Evolutionary conservation across 108 stramenopile species (phyloP), one percentile per base, ranked within the genome.

Genomic region (Nitzschia sp.): DNA sequence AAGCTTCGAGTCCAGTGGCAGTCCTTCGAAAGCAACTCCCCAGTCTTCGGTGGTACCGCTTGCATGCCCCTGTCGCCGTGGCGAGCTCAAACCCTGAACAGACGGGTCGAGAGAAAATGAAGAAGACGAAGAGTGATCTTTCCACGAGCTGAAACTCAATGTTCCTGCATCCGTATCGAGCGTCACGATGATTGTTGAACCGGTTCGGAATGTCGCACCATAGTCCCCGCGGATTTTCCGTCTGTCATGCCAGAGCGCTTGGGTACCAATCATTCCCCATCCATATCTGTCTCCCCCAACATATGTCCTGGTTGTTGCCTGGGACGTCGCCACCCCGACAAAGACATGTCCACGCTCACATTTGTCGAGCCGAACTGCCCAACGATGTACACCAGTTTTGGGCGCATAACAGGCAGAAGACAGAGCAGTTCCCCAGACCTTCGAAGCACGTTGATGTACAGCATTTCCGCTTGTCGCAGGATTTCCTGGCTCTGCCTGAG

Each of bases 201-300:
- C 91, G 19, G 91, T 87, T 41, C 91, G 78, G 57, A 93, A 82
- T 8, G 86, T 81, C 12, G 85, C 61, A 9, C 91, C 91, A 64
- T 90, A 93, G 50, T 93, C 89, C 37, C 87, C 87, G 11, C 89
- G 83, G 24, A 90, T 76, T 62, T 94, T 94, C 19, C 81, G 64
- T 53, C 95, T 79, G 44, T 91, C 90, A 70, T 98, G 96, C 85
- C 97, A 98, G 20, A 98, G 79, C 11, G 98, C 96, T 75, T 95
- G 91, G 15, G 97, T 97, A 7, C 96, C 98, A 54, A 98, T 98
- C 72, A 93, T 86, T 29, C 98, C 98, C 98, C 98, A 98, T 8
- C 96, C 96, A 52, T 91, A 73, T 52, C 92, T 94, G 69, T 96
- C 96, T n/a, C 98, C 98, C 10, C 98, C 98, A 26, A 98, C 84